Conservation (phyloP, 2,329 filamentous ascomycete genomes). For the Colletotrichum sp. region DNA sequence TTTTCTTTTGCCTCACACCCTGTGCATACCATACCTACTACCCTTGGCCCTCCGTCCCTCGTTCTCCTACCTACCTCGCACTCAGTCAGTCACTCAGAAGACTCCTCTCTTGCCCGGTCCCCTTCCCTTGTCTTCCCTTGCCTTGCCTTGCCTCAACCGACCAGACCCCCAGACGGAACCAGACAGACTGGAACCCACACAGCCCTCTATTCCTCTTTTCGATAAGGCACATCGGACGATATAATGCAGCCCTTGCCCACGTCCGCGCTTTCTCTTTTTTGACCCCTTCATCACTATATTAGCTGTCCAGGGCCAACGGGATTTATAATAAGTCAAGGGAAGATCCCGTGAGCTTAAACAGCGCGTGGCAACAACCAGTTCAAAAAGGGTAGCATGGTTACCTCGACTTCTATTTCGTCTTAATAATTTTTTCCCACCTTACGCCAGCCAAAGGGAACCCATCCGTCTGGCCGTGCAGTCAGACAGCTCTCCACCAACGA, state of each 20-base stretch:
- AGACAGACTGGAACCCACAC: constrained; percentile 20
- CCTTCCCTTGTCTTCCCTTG: not conserved
- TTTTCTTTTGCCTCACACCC: constrained; percentile 19
- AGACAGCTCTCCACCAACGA: constrained; percentile 17
- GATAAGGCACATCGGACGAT: constrained; percentile 51
- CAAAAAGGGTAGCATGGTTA: constrained; percentile 19
- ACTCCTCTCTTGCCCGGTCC: constrained; percentile 2
- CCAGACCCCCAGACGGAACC: not conserved
- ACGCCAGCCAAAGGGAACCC: constrained; percentile 11
- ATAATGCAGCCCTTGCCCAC: constrained; percentile 48
- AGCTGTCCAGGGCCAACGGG: constrained; percentile 33
- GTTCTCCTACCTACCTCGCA: not conserved
- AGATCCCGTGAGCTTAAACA: constrained; percentile 31
- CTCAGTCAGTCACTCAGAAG: not conserved
- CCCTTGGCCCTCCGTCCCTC: constrained; percentile 31
- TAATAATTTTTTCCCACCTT: constrained; percentile 17
- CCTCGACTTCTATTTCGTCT: constrained; percentile 18
- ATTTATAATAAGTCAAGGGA: constrained; percentile 32
- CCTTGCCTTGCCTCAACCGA: not conserved
- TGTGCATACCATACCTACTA: not conserved
- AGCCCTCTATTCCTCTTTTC: constrained; percentile 28
- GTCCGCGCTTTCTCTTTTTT: constrained; percentile 31
- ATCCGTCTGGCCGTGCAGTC: constrained; percentile 11
- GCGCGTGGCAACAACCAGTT: constrained; percentile 14
- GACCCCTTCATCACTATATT: constrained; percentile 38